Evolutionary conservation across 176 grass and related monocot species (phyloP).

Genomic region (Avena insularis): DNA sequence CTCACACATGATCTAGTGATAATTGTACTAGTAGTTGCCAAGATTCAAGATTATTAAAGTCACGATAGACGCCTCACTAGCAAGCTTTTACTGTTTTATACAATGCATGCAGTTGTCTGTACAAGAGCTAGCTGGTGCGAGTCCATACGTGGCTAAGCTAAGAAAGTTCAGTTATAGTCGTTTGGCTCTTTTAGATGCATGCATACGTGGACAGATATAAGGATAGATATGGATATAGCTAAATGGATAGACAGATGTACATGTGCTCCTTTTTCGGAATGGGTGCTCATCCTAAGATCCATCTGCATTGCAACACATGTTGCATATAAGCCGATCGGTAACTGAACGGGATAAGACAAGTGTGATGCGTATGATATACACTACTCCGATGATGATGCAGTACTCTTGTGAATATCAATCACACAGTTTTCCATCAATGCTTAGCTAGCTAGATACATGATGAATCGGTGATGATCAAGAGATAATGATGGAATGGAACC

Average conservation of each 20-base stretch:
- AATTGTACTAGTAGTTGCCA: no score
- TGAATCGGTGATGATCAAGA: slow-evolving; percentile 18
- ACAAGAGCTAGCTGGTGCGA: background rate
- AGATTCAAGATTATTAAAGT: no score
- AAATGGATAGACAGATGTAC: background rate
- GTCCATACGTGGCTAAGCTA: background rate
- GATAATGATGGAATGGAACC: slow-evolving; percentile 2
- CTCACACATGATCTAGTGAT: no score
- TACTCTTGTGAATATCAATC: background rate
- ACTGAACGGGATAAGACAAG: background rate
- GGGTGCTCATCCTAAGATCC: background rate
- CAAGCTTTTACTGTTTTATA: background rate
- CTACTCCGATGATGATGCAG: background rate
- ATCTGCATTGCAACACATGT: slow-evolving; percentile 16
- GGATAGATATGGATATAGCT: background rate
- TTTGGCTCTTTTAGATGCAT: background rate
- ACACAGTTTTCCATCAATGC: background rate
- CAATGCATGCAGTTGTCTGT: background rate
- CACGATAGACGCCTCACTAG: background rate
- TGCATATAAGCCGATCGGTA: background rate
- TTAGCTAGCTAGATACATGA: background rate
- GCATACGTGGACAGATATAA: background rate
- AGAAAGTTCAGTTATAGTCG: background rate
- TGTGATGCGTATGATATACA: background rate
- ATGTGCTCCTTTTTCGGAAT: background rate